These are phyloP conservation scores for Sextonia rubra DNA, from an alignment of 164 flowering plant species.

Conservation along the genomic window DNA sequence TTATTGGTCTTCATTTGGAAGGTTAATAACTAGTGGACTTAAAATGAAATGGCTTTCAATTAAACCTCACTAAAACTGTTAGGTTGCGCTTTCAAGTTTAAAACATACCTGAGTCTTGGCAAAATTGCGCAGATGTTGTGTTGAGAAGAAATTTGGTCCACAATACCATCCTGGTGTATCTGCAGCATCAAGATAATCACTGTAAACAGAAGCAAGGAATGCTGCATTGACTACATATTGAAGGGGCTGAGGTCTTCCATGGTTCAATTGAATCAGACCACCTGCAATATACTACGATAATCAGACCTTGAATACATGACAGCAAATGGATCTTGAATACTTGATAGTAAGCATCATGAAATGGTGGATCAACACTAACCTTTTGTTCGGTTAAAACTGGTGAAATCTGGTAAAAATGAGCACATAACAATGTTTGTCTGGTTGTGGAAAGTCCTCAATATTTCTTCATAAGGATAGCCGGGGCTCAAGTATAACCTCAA, in stretches of 20 bases:
- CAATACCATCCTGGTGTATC: constrained; percentile 99
- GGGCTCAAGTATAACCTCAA: constrained; percentile 91
- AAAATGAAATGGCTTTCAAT: neutral
- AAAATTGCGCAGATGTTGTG: constrained; percentile 68
- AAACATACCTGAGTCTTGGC: constrained; percentile 78
- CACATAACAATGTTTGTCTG: constrained; percentile 92
- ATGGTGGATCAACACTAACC: constrained; percentile 31
- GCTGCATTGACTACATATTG: constrained; percentile 94
- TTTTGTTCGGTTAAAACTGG: constrained; percentile 78
- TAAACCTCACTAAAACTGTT: neutral
- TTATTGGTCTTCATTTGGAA: no score
- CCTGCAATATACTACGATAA: constrained; percentile 36
- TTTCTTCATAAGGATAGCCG: constrained; percentile 96
- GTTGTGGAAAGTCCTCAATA: constrained; percentile 78
- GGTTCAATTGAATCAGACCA: constrained; percentile 87
- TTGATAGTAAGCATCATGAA: neutral
- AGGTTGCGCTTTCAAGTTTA: neutral
- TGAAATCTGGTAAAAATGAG: constrained; percentile 75
- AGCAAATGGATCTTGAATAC: no score
- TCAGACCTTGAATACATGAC: neutral
- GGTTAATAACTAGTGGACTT: no score
- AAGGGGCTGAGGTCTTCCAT: constrained; percentile 93
- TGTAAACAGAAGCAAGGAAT: constrained; percentile 74
- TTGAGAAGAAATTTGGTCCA: constrained; percentile 86
- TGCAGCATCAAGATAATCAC: constrained; percentile 92